These are phyloP conservation scores for Coemansia erecta DNA, from an alignment of 192 early-diverging fungal species.

Conservation along the genomic window DNA sequence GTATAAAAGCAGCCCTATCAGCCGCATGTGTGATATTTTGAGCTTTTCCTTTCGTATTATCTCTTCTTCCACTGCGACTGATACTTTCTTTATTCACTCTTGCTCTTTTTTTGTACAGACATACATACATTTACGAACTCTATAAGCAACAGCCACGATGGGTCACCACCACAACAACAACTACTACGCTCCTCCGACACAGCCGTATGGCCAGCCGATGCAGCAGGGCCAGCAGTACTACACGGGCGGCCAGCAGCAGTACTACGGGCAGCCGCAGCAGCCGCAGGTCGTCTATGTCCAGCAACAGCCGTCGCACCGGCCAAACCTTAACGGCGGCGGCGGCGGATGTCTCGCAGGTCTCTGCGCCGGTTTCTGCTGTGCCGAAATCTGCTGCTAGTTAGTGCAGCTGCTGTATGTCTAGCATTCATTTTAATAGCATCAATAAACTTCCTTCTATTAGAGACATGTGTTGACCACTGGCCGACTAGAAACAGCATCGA, in stretches of 20 bases:
- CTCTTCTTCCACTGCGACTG: neutral
- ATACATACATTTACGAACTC: neutral
- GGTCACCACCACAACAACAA: constrained; percentile 3
- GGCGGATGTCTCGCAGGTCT: constrained; percentile 5
- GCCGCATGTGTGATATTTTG: neutral
- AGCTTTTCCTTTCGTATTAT: neutral
- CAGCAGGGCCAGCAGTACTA: constrained; percentile 19
- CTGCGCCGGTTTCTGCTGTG: constrained; percentile 10
- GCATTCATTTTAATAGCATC: no score
- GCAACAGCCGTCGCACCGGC: neutral
- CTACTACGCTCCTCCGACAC: constrained; percentile 13
- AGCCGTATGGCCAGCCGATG: constrained; percentile 10
- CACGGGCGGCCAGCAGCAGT: constrained; percentile 6
- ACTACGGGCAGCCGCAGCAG: constrained; percentile 21
- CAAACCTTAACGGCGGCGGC: neutral
- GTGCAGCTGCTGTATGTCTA: neutral
- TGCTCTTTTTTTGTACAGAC: neutral
- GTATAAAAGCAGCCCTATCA: no score
- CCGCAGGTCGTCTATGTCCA: constrained; percentile 35
- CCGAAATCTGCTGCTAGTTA: constrained; percentile 11
- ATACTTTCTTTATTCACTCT: neutral
- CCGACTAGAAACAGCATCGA: no score
- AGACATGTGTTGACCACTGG: no score
- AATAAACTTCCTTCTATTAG: no score
- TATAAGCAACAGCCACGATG: neutral